Conservation (phyloP, 768 basidiomycete genomes). For the Serpula lacrymans region DNA sequence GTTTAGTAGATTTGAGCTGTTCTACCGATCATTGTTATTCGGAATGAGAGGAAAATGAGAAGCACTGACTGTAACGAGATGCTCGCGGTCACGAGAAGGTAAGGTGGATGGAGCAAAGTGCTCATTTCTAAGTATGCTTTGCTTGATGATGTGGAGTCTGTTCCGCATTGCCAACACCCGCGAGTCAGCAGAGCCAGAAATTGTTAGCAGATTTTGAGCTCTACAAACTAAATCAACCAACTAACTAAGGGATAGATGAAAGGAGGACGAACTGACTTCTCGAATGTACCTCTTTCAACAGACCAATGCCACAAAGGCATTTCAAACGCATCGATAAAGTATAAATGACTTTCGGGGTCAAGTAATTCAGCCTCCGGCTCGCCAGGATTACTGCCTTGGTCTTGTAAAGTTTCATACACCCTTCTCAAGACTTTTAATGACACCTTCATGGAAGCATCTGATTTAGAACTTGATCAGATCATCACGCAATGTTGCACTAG, state of each 20-base stretch:
- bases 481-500: background rate
- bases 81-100: slow-evolving; percentile 82
- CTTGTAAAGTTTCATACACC: slow-evolving; percentile 74
- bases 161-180: slow-evolving; percentile 79
- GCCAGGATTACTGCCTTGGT: slow-evolving; percentile 48
- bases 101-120: slow-evolving; percentile 96
- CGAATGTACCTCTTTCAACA: slow-evolving; percentile 79
- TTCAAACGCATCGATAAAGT: slow-evolving; percentile 86
- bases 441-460: slow-evolving; percentile 84
- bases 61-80: slow-evolving; percentile 75
- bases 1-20: slow-evolving; percentile 93
- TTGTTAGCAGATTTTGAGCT: slow-evolving; percentile 49
- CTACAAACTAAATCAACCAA: slow-evolving; percentile 32
- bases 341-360: slow-evolving; percentile 79
- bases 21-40: slow-evolving; percentile 2
- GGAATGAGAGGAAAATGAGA: slow-evolving; percentile 10
- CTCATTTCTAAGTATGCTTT: slow-evolving; percentile 91
- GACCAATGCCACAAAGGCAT: slow-evolving; percentile 97
- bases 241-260: background rate
- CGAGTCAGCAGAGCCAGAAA: slow-evolving; percentile 84
- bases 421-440: slow-evolving; percentile 61
- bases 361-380: slow-evolving; percentile 57
- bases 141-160: slow-evolving; percentile 85
- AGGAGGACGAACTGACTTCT: slow-evolving; percentile 52
- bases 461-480: background rate